Base-by-base conservation (phyloP, 2,329 filamentous ascomycete genomes). In the Aureobasidium sp. region DNA sequence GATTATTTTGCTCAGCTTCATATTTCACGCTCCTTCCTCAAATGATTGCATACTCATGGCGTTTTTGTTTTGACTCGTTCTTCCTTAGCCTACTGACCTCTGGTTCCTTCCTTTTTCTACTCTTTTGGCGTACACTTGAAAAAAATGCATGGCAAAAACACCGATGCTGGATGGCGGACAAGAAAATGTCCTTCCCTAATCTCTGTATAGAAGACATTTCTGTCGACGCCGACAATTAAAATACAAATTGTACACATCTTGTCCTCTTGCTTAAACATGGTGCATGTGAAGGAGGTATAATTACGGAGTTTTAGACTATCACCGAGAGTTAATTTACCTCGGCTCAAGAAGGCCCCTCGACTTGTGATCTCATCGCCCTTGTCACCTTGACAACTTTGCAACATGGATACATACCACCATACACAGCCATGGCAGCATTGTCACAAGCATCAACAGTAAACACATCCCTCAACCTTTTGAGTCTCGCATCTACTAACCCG, bases 361-460 rank as follows among this genome's bases (percentile, higher is more conserved):
- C 36, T 46, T 34, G 41, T 57, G 53, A 57, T 23, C 20, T 46
- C 39, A 36, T 57, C 9, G 15, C 8, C 37, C 34, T 17, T 32
- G 27, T 17, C 13, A 15, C 15, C 51, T 26, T 26, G 47, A 52
- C 32, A 29, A 29, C 15, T 44, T 13, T 2, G 17, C 51, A 32
- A 41, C 26, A 55, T 55, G 51, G 15, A 42, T 17, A 44, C 23
- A 39, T 23, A 48, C 9, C 32, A 48, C 12, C 23, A 50, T 20
- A 26, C 12, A 37, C 23, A 51, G 36, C n/a, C 46, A 66, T 66
- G 64, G 64, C 64, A 39, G 63, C 61, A 26, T 42, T 66, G n/a
- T 66, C 64, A 7, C 64, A 63, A 56, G 62, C 64, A 3, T 66
- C 64, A 29, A 42, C 42, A 42, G 64, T 66, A 42, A 52, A 46